Base-by-base conservation (phyloP, 805 yeast species). In the Lipomyces spencermartinsiae region DNA sequence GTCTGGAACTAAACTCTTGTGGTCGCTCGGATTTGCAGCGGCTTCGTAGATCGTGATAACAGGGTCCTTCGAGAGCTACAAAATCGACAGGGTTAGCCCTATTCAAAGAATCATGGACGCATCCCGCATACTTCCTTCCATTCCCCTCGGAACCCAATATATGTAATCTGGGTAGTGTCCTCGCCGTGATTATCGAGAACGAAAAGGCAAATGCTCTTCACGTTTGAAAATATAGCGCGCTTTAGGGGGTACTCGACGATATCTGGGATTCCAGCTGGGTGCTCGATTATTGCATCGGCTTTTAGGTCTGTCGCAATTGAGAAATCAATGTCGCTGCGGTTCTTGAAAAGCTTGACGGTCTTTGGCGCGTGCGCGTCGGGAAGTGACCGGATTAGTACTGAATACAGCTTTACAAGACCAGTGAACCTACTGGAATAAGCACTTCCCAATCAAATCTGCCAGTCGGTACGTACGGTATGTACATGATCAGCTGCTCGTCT, bases 1-100 rank as follows among this genome's bases (percentile, higher is more conserved):
- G 10, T 57, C 64, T 4, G 61, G 64, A n/a, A 67, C 71, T 8
- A 67, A 29, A 60, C 78, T 83, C 72, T 84, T 87, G 77, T 94
- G 98, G 76, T 93, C 98, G 0, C 89, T 86, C 0, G 97, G 97
- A 76, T 93, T 93, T 2, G 98, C 95, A 0, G 97, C 96, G 64
- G 93, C 86, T 78, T 94, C 98, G 77, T 93, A 94, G 25, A 91
- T 75, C 0, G 97, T 83, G 16, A 90, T 83, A 19, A 92, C 86
- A 0, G 97, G 97, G 55, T 90, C 91, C 69, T 84, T 84, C 39
- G 81, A 77, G 61, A 90, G 76, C 68, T 65, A 46, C 2, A 54
- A 9, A 25, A 25, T 22, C 22, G 49, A 43, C 49, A 39, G 49
- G n/a, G 22, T 43, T 43, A 43, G 22, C n/a, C 49, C 49, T 25